Percentiles rank a stretch among this genome's conserved stretches.
phyloP scores from a whole-genome alignment of 208 protist species.

The Leishmania turanica region DNA sequence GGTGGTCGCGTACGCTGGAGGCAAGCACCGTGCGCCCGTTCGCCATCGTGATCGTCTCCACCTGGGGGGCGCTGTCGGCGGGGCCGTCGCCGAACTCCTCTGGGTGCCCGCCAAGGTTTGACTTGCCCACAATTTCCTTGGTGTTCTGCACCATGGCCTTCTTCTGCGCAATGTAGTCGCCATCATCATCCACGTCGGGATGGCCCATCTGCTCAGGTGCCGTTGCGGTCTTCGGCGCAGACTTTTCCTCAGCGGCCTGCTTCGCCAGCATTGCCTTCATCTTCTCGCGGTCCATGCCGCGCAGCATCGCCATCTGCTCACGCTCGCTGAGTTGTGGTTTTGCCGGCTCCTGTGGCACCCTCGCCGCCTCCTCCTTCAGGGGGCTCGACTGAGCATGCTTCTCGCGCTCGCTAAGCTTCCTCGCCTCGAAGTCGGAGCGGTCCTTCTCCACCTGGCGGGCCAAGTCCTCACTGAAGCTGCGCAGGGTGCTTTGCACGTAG shows the following conservation, averaged over 20 bases:
- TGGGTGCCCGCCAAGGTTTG: slow-evolving; percentile 72
- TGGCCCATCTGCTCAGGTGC: slow-evolving; percentile 28
- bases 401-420: slow-evolving; percentile 31
- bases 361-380: slow-evolving; percentile 4
- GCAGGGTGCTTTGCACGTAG: slow-evolving; percentile 86
- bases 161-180: slow-evolving; percentile 87
- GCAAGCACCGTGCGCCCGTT: slow-evolving; percentile 64
- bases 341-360: slow-evolving; percentile 22
- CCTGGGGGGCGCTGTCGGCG: slow-evolving; percentile 51
- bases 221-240: slow-evolving; percentile 10
- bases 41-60: slow-evolving; percentile 70
- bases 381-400: slow-evolving; percentile 6
- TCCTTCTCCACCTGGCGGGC: slow-evolving; percentile 88
- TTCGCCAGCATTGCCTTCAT: slow-evolving; percentile 86
- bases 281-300: slow-evolving; percentile 84
- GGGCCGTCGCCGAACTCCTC: slow-evolving; percentile 87
- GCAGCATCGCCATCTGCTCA: slow-evolving; percentile 91
- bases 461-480: slow-evolving; percentile 81
- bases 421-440: slow-evolving; percentile 74
- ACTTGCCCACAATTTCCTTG: slow-evolving; percentile 79
- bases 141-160: slow-evolving; percentile 76
- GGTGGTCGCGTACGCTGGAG: slow-evolving; percentile 49
- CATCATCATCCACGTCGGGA: slow-evolving; percentile 86
- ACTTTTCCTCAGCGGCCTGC: slow-evolving; percentile 49
- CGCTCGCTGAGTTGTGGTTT: slow-evolving; percentile 69